These are phyloP conservation scores for Fusarium chaquense DNA, from an alignment of 2,329 filamentous ascomycete genomes.

Conservation along the genomic window DNA sequence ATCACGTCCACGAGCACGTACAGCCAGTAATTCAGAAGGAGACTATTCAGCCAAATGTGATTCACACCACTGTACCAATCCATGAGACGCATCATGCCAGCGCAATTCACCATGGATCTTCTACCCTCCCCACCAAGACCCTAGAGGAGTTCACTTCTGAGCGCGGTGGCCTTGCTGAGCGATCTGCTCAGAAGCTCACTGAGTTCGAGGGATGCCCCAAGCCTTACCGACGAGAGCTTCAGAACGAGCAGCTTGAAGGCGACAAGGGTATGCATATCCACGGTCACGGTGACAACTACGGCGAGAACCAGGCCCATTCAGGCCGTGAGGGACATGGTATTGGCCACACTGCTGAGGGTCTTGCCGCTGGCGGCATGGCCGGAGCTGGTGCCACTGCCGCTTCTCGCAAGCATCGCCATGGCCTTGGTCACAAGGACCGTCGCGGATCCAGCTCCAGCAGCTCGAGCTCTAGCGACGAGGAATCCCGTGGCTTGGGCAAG, in stretches of 20 bases:
- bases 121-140: slow-evolving; percentile 72
- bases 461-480: slow-evolving; percentile 34
- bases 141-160: slow-evolving; percentile 70
- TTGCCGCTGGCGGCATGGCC: slow-evolving; percentile 24
- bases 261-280: slow-evolving; percentile 39
- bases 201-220: slow-evolving; percentile 73
- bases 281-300: slow-evolving; percentile 28
- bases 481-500: slow-evolving; percentile 33
- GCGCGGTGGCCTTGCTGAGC: slow-evolving; percentile 62
- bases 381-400: slow-evolving; percentile 24
- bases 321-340: slow-evolving; percentile 21
- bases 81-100: slow-evolving; percentile 78
- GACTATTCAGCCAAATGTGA: slow-evolving; percentile 72
- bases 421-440: slow-evolving; percentile 18
- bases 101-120: slow-evolving; percentile 75
- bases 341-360: slow-evolving; percentile 18
- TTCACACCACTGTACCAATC: slow-evolving; percentile 78
- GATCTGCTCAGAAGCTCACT: slow-evolving; percentile 65
- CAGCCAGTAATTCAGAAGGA: slow-evolving; percentile 80
- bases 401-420: slow-evolving; percentile 29
- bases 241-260: slow-evolving; percentile 25
- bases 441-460: slow-evolving; percentile 33
- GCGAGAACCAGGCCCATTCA: slow-evolving; percentile 8
- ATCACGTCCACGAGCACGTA: slow-evolving; percentile 73
- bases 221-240: slow-evolving; percentile 22